Evolutionary conservation across 2,329 filamentous ascomycete species (phyloP), one percentile per base, ranked within the genome.

Genomic region (Emydomyces testavorans): DNA sequence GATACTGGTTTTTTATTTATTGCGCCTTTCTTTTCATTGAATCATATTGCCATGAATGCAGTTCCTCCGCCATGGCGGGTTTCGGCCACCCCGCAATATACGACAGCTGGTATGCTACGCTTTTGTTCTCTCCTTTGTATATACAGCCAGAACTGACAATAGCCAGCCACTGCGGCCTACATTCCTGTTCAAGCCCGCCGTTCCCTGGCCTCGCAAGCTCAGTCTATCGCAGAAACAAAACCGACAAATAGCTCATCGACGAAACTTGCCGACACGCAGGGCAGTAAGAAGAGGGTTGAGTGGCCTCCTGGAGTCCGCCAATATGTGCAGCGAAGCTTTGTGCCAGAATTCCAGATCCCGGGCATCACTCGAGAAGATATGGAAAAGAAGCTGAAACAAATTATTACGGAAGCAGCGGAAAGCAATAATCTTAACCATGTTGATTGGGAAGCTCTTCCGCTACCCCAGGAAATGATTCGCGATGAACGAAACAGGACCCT

Each of bases 261-360:
- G 53, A 55, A 54, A 55, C 57, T 52, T 53, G 34, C 38, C 21
- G 36, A 20, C 5, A 26, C 18, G 23, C 44, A 32, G 16, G 32
- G 31, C 21, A n/a, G 38, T 35, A 41, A 45, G 24, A 50, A 50
- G 21, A 42, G 45, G 24, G 70, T 80, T 58, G 79, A 83, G 57
- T 96, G 87, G 82, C 82, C 88, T 26, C 71, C 78, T 36, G 78
- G 82, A n/a, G 86, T 96, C 51, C 84, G 88, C 57, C 73, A 76
- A 55, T 96, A 95, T 68, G 90, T 96, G 26, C 83, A 88, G 60
- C 81, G 88, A 60, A 89, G 88, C 21, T 96, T 96, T 63, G 79
- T 85, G 43, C 77, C 79, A 21, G 77, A 80, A 50, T 85, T 88
- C 61, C 71, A 80, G 54, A 75, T 84, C 53, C 59, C 75, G 4